Evolutionary conservation across 2,329 filamentous ascomycete species (phyloP).

Genomic region (Cladosporium austrohemisphaericum): DNA sequence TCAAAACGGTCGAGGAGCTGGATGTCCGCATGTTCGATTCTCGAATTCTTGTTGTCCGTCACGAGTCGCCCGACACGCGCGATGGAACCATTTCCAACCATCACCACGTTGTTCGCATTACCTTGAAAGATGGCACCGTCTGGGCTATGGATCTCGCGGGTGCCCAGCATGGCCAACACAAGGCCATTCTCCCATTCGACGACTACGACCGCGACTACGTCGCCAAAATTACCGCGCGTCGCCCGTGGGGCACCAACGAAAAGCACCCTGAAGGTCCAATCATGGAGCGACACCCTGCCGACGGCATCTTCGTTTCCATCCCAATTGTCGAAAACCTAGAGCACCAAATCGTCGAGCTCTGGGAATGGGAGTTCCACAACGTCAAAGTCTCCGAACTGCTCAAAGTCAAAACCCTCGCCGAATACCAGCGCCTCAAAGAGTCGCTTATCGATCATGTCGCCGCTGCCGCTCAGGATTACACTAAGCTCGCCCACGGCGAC

Average conservation of each 20-base stretch:
- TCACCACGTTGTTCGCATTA: slow-evolving; percentile 15
- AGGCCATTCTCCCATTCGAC: slow-evolving; percentile 7
- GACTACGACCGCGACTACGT: slow-evolving; percentile 7
- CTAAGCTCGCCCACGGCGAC: neutral
- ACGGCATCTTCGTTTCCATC: neutral
- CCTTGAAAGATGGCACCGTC: slow-evolving; percentile 8
- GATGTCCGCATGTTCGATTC: neutral
- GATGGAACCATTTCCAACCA: neutral
- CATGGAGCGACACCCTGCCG: neutral
- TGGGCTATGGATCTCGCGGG: slow-evolving; percentile 20
- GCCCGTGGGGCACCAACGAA: neutral
- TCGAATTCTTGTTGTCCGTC: neutral
- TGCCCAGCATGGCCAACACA: slow-evolving; percentile 19
- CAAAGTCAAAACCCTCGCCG: neutral
- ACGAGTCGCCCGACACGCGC: neutral
- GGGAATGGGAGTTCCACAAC: neutral
- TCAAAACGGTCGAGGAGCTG: neutral
- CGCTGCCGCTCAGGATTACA: neutral
- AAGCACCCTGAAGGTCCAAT: neutral
- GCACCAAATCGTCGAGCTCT: neutral
- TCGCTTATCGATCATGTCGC: neutral
- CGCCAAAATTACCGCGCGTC: neutral
- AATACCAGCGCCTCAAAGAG: neutral
- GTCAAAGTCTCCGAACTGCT: neutral
- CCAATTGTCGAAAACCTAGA: neutral